Conservation (phyloP, 768 basidiomycete genomes). For the Collybia sordida region DNA sequence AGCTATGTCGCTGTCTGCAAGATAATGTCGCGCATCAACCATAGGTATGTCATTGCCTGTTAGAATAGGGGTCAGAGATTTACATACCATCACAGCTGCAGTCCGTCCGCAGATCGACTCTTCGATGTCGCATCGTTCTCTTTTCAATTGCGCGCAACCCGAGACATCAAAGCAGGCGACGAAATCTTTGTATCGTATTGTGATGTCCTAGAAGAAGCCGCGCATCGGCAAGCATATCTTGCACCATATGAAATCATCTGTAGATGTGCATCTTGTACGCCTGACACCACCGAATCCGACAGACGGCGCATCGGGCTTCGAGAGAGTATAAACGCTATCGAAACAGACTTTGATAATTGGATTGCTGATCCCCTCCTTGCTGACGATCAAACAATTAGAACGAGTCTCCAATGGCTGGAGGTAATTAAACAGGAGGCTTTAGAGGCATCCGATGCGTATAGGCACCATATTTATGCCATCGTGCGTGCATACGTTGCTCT, state of each 20-base stretch:
- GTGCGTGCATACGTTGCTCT: constrained; percentile 15
- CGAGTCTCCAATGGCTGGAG: constrained; percentile 15
- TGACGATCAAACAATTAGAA: constrained; percentile 17
- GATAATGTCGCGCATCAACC: constrained; percentile 34
- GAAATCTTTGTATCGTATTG: constrained; percentile 30
- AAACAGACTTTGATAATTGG: constrained; percentile 13
- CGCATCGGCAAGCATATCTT: constrained; percentile 23
- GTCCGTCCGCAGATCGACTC: constrained; percentile 22
- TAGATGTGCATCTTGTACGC: constrained; percentile 21
- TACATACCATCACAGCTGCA: constrained; percentile 20
- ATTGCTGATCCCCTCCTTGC: constrained; percentile 11
- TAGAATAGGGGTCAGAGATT: neutral
- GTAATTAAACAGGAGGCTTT: constrained; percentile 16
- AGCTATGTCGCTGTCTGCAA: constrained; percentile 26
- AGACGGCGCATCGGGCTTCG: constrained; percentile 16
- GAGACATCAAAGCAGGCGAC: constrained; percentile 27
- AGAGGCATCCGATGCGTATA: constrained; percentile 35
- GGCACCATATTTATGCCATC: constrained; percentile 40
- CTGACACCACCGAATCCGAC: constrained; percentile 20
- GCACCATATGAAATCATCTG: constrained; percentile 27
- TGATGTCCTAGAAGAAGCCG: constrained; percentile 11
- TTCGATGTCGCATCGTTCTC: constrained; percentile 31
- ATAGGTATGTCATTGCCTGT: constrained; percentile 25
- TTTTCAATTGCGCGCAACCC: constrained; percentile 22
- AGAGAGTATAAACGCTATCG: constrained; percentile 11